Percentiles rank a stretch among this genome's conserved stretches.
phyloP scores from a whole-genome alignment of 2,329 filamentous ascomycete genomes.

The Exophiala oligosperma region DNA sequence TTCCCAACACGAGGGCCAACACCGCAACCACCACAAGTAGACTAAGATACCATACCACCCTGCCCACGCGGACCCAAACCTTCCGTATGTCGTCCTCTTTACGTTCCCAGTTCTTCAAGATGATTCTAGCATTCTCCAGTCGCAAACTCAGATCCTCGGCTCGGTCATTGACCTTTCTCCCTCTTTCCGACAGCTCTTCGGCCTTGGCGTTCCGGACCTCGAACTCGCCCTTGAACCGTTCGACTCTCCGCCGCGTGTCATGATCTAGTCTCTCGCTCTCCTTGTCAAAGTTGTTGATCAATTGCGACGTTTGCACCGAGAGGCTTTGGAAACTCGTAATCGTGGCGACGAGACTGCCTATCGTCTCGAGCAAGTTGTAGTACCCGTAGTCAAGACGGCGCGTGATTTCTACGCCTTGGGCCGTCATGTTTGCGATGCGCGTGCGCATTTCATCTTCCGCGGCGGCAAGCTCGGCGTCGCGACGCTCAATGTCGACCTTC shows the following conservation, averaged over 20 bases:
- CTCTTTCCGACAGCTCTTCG: slow-evolving; percentile 39
- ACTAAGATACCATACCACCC: slow-evolving; percentile 13
- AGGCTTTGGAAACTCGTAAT: slow-evolving; percentile 45
- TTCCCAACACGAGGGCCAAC: slow-evolving; percentile 12
- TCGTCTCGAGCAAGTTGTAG: slow-evolving; percentile 48
- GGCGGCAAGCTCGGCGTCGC: slow-evolving; percentile 16
- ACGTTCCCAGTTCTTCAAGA: slow-evolving; percentile 45
- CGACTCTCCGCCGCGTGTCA: slow-evolving; percentile 40
- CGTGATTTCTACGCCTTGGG: slow-evolving; percentile 41
- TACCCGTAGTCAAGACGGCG: slow-evolving; percentile 50
- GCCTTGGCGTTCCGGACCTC: slow-evolving; percentile 39
- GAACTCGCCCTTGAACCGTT: slow-evolving; percentile 38
- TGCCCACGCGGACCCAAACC: slow-evolving; percentile 19
- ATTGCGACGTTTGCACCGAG: slow-evolving; percentile 36
- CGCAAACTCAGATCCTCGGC: slow-evolving; percentile 40
- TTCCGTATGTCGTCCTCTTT: slow-evolving; percentile 37
- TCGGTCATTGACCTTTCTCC: slow-evolving; percentile 37
- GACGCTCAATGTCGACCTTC: slow-evolving; percentile 11
- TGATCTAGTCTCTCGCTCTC: slow-evolving; percentile 38
- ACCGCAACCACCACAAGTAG: slow-evolving; percentile 15
- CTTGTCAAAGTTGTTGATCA: slow-evolving; percentile 41
- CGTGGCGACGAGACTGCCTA: slow-evolving; percentile 41
- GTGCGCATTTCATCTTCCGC: slow-evolving; percentile 27
- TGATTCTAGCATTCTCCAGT: slow-evolving; percentile 39
- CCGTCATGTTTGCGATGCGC: slow-evolving; percentile 19